phyloP scores from a whole-genome alignment of 208 protist genomes.

The Trypanosoma congolense region DNA sequence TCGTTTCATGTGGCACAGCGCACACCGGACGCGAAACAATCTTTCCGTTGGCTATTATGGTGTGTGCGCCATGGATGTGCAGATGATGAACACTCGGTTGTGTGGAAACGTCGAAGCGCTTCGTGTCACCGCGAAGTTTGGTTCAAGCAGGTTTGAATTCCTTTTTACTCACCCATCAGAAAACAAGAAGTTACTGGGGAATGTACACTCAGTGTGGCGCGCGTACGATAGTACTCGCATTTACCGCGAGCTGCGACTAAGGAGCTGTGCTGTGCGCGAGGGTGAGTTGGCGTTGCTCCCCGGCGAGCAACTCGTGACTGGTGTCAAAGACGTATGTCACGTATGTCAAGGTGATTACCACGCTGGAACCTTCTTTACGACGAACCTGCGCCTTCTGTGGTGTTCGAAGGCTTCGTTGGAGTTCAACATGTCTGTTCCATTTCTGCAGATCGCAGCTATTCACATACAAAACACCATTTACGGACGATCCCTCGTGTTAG shows the following conservation, averaged over 20 bases:
- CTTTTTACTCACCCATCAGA: conserved; percentile 89
- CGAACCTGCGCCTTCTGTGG: conserved; percentile 96
- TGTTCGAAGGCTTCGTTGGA: conserved; percentile 72
- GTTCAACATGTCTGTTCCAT: conserved; percentile 96
- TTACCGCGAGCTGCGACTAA: conserved; percentile 94
- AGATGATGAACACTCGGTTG: conserved; percentile 74
- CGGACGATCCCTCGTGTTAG: conserved; percentile 77
- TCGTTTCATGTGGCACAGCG: conserved; percentile 89
- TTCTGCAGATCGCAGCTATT: conserved; percentile 86
- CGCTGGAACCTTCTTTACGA: conserved; percentile 91
- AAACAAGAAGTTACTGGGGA: conserved; percentile 68
- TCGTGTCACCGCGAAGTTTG: conserved; percentile 83
- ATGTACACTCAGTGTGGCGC: conserved; percentile 70
- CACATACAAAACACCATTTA: conserved; percentile 76
- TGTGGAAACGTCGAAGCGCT: conserved; percentile 82
- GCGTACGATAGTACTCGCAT: conserved; percentile 92
- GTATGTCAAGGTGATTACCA: conserved; percentile 88
- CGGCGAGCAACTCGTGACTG: conserved; percentile 84
- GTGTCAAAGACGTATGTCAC: conserved; percentile 86
- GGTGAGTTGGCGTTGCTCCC: conserved; percentile 83
- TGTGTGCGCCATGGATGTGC: conserved; percentile 83
- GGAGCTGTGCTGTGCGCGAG: conserved; percentile 85
- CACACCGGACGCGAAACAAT: conserved; percentile 49
- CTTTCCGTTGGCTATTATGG: conserved; percentile 92
- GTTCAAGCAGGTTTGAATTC: conserved; percentile 89